Evolutionary conservation across 2,329 filamentous ascomycete species (phyloP).

Genomic region (Alternaria consortialis): DNA sequence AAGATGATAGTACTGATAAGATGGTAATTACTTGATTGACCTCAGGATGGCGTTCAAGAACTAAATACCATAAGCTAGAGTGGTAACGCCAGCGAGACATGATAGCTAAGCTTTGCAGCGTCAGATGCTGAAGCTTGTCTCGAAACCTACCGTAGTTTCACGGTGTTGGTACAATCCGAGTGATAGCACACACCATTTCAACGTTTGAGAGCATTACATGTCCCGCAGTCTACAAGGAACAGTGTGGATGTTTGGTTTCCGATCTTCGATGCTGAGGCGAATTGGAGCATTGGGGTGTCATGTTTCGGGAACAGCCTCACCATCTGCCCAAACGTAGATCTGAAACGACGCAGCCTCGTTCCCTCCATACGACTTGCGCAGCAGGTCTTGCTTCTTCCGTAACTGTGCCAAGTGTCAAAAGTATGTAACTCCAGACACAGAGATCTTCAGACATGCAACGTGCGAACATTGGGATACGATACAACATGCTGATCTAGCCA

Average conservation of each 20-base stretch:
- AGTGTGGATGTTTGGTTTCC: conserved; percentile 22
- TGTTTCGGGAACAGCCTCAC: conserved; percentile 38
- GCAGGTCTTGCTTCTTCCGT: conserved; percentile 1
- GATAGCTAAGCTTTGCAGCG: conserved; percentile 23
- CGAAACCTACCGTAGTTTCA: conserved; percentile 35
- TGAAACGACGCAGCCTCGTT: conserved; percentile 38
- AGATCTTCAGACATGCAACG: not conserved
- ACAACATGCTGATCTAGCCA: not conserved
- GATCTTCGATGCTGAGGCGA: conserved; percentile 10
- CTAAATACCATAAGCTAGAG: conserved; percentile 9
- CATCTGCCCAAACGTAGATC: conserved; percentile 33
- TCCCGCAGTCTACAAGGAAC: conserved; percentile 23
- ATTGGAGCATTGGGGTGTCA: conserved; percentile 8
- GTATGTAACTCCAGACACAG: not conserved
- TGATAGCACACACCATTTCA: not conserved
- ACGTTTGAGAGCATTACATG: conserved; percentile 8
- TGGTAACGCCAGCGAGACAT: not conserved
- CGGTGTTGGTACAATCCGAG: conserved; percentile 22
- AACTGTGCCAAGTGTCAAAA: not conserved
- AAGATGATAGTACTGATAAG: conserved; percentile 23
- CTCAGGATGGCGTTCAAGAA: not conserved
- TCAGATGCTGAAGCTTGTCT: conserved; percentile 31
- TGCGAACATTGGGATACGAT: not conserved
- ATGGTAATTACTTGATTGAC: conserved; percentile 10
- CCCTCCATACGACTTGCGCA: not conserved